Evolutionary conservation across 768 basidiomycete species (phyloP).

Genomic region (Tulasnella sp.): DNA sequence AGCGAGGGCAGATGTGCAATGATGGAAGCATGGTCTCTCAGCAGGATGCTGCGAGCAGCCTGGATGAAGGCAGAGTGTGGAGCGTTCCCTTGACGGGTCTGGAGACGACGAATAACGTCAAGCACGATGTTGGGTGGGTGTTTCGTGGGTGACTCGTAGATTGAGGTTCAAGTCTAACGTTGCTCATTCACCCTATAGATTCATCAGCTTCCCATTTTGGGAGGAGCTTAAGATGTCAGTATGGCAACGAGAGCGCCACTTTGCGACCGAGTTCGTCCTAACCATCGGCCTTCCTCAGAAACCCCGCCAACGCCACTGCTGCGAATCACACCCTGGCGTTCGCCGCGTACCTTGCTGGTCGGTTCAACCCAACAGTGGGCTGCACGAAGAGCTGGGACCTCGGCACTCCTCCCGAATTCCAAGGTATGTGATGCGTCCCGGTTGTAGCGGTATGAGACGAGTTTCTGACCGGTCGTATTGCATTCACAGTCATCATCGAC

Average conservation of each 20-base stretch:
- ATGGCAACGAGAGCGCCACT: neutral
- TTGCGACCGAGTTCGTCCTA: neutral
- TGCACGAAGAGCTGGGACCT: conserved; percentile 31
- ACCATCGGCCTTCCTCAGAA: conserved; percentile 7
- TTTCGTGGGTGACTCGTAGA: neutral
- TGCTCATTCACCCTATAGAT: neutral
- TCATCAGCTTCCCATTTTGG: conserved; percentile 29
- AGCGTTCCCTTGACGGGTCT: conserved; percentile 24
- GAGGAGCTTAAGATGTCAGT: conserved; percentile 28
- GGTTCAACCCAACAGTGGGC: conserved; percentile 28
- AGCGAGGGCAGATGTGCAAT: conserved; percentile 21
- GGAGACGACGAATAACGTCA: conserved; percentile 18
- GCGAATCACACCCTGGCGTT: conserved; percentile 24
- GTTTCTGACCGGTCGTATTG: conserved; percentile 1
- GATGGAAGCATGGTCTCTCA: neutral
- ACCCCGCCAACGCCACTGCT: conserved; percentile 28
- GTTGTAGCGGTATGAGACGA: neutral
- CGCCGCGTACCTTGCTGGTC: conserved; percentile 27
- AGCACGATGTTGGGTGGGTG: conserved; percentile 29
- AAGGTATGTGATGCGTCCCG: neutral
- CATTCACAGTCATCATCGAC: conserved; percentile 30
- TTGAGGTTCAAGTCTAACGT: neutral
- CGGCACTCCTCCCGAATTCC: conserved; percentile 22
- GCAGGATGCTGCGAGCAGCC: conserved; percentile 11
- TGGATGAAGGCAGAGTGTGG: conserved; percentile 23